Evolutionary conservation across 176 grass and related monocot genomes (phyloP).

Genomic region (Aegilops bicornis): DNA sequence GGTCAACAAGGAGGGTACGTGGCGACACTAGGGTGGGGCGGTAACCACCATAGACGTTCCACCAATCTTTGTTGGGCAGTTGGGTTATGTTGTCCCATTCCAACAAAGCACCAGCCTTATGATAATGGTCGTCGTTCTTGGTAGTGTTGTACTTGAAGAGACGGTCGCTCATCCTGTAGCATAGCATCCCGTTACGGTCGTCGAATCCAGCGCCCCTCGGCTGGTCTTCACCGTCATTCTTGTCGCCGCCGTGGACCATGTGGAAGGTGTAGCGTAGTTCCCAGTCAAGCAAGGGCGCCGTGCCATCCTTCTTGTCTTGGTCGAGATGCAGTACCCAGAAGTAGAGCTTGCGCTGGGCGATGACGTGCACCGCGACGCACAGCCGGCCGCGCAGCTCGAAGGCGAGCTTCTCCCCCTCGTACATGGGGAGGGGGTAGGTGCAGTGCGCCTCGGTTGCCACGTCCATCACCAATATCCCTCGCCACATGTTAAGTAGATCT

Average conservation of each 20-base stretch:
- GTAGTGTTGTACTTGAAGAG: neutral
- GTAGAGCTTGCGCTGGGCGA: too few relatives aligned
- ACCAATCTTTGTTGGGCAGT: neutral
- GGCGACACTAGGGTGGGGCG: too few relatives aligned
- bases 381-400: too few relatives aligned
- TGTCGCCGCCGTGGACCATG: neutral
- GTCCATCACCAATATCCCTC: neutral
- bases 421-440: too few relatives aligned
- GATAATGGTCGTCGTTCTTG: neutral
- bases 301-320: too few relatives aligned
- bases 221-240: neutral
- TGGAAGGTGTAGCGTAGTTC: neutral
- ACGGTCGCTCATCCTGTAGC: neutral
- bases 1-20: too few relatives aligned
- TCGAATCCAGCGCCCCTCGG: neutral
- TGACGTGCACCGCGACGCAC: too few relatives aligned
- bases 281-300: neutral
- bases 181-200: neutral
- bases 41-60: too few relatives aligned
- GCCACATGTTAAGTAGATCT: neutral
- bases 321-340: too few relatives aligned
- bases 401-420: too few relatives aligned
- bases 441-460: neutral
- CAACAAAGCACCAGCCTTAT: neutral
- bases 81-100: neutral